These are phyloP conservation scores for Pelargonium myrrhifolium DNA, from an alignment of 441 rosid genomes.

Conservation along the genomic window DNA sequence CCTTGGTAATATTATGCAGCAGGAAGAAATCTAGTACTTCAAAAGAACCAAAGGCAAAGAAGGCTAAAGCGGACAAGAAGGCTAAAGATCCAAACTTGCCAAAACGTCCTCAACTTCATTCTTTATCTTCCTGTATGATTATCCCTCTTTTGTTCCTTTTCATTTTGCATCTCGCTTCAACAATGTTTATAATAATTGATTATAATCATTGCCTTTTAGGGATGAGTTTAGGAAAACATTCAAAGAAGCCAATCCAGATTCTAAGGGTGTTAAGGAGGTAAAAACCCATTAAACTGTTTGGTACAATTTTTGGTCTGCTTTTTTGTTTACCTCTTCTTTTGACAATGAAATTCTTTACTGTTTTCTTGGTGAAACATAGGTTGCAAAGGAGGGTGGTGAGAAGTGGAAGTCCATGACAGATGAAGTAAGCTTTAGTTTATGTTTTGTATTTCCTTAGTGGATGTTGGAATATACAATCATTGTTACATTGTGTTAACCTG, in stretches of 20 bases:
- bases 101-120: conserved; percentile 82
- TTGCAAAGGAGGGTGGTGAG: conserved; percentile 75
- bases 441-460: too few relatives aligned
- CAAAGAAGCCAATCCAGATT: conserved; percentile 48
- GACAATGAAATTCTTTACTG: not conserved
- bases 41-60: conserved; percentile 63
- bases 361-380: conserved; percentile 29
- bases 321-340: not conserved
- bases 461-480: not conserved
- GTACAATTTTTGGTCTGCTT: not conserved
- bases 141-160: not conserved
- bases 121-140: conserved; percentile 62
- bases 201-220: conserved; percentile 27
- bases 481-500: not conserved
- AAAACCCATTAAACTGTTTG: not conserved
- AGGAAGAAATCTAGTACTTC: conserved; percentile 42
- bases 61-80: conserved; percentile 43
- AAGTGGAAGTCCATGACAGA: conserved; percentile 79
- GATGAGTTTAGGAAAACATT: conserved; percentile 58
- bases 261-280: conserved; percentile 51
- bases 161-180: not conserved
- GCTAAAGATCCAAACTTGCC: conserved; percentile 39
- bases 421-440: conserved; percentile 41
- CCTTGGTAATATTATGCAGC: conserved; percentile 23
- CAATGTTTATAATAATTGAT: not conserved